These are phyloP conservation scores for Favolaschia claudopus DNA, from an alignment of 768 basidiomycete genomes.

Conservation along the genomic window DNA sequence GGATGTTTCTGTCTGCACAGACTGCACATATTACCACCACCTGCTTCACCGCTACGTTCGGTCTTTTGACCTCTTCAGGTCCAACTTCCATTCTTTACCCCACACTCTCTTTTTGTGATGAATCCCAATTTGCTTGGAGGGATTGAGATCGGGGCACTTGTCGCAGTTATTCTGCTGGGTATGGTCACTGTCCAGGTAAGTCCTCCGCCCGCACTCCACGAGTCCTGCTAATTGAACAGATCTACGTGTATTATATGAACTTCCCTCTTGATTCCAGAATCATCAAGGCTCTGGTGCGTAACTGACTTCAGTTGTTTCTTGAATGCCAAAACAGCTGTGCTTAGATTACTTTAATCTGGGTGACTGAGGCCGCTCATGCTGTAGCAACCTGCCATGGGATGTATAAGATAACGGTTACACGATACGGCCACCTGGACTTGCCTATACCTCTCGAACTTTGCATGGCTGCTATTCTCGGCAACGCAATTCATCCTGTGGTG, in stretches of 20 bases:
- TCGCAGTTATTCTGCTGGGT: constrained; percentile 19
- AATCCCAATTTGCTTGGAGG: constrained; percentile 11
- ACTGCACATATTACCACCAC: too few relatives aligned
- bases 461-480: constrained; percentile 22
- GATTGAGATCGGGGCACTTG: constrained; percentile 16
- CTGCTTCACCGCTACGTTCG: too few relatives aligned
- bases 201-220: background rate
- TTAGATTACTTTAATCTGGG: constrained; percentile 20
- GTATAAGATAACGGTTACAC: constrained; percentile 19
- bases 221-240: background rate
- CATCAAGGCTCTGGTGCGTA: constrained; percentile 17
- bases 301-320: background rate
- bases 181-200: constrained; percentile 24
- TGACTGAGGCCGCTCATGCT: constrained; percentile 14
- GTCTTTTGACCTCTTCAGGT: background rate
- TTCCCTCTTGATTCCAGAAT: constrained; percentile 19
- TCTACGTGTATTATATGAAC: constrained; percentile 25
- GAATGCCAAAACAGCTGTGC: background rate
- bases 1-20: too few relatives aligned
- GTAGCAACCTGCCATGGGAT: constrained; percentile 21
- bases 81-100: constrained; percentile 4
- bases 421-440: constrained; percentile 20
- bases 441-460: constrained; percentile 19
- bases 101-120: background rate
- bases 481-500: constrained; percentile 22